Conservation (phyloP, 108 stramenopile species). For the Cyclotella sp. region DNA sequence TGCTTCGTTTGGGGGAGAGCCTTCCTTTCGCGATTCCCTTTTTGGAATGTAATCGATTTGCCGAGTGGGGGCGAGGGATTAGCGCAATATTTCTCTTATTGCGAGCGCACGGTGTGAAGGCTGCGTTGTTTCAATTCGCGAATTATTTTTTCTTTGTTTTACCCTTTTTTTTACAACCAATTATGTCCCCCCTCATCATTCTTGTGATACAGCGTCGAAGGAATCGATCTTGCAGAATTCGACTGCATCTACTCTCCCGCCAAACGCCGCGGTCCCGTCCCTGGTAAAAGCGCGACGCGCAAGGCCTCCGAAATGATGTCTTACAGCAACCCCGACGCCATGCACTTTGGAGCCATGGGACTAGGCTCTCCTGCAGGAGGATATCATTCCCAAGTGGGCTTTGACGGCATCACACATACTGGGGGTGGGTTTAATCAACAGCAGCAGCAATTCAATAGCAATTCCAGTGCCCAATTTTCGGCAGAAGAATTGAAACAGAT, state of each 20-base stretch:
- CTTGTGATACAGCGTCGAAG: conserved; percentile 55
- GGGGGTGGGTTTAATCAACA: conserved; percentile 17
- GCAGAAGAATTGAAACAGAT: conserved; percentile 44
- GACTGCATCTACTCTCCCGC: conserved; percentile 86
- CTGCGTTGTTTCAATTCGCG: no score
- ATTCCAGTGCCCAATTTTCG: not conserved
- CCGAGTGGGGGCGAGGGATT: no score
- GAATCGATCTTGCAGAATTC: conserved; percentile 59
- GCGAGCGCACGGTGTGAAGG: no score
- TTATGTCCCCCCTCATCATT: not conserved
- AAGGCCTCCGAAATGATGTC: conserved; percentile 4
- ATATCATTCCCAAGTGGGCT: not conserved
- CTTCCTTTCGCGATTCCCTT: no score
- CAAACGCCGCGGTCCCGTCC: conserved; percentile 86
- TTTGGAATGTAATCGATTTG: not conserved
- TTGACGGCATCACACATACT: not conserved
- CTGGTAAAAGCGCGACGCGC: conserved; percentile 51
- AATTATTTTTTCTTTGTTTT: not conserved
- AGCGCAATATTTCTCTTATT: no score
- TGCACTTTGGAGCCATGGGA: not conserved
- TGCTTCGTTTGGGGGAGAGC: not conserved
- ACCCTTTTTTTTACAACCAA: not conserved
- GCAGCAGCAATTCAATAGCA: conserved; percentile 26
- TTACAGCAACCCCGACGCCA: not conserved
- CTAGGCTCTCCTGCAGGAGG: not conserved